A percentile compares a stretch with the other conserved stretches of the same genome.
Evolutionary conservation across 1,284 basidiomycete genomes (phyloP).

Genomic region (Volvariella surrecta): DNA sequence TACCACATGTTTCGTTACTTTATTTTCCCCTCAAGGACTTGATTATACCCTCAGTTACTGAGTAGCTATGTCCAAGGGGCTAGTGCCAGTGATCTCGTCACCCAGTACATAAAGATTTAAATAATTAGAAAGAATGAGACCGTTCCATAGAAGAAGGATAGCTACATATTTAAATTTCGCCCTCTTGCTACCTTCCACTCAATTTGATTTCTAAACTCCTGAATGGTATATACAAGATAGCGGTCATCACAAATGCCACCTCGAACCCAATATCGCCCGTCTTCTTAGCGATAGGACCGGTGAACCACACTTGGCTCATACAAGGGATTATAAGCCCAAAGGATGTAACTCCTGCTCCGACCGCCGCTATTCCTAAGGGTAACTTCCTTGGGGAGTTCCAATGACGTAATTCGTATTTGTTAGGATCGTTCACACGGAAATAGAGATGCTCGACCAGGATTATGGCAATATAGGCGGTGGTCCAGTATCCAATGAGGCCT

Average conservation of each 20-base stretch:
- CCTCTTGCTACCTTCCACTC: conserved; percentile 10
- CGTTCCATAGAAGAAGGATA: no score
- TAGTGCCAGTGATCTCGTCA: no score
- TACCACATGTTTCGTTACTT: no score
- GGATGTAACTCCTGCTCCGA: conserved; percentile 39
- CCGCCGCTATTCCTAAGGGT: conserved; percentile 58
- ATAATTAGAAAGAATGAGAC: no score
- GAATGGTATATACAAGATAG: conserved; percentile 49
- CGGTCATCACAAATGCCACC: conserved; percentile 48
- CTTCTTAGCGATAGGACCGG: conserved; percentile 59
- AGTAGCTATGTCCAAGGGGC: no score
- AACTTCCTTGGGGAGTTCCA: conserved; percentile 51
- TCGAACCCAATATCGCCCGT: conserved; percentile 78
- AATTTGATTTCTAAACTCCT: conserved; percentile 36
- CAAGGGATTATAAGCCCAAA: conserved; percentile 56
- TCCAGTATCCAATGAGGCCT: conserved; percentile 71
- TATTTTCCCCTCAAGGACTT: no score
- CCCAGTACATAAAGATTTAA: no score
- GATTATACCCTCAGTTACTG: no score
- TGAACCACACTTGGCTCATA: conserved; percentile 69
- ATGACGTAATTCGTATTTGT: conserved; percentile 36
- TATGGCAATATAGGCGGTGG: conserved; percentile 47
- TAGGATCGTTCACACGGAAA: conserved; percentile 45
- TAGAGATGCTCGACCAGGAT: conserved; percentile 57
- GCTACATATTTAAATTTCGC: no score